A percentile compares a stretch with the other conserved stretches of the same genome.
Conservation (phyloP, 495 filamentous ascomycete genomes). For the Melanomma pulvis-pyrius region DNA sequence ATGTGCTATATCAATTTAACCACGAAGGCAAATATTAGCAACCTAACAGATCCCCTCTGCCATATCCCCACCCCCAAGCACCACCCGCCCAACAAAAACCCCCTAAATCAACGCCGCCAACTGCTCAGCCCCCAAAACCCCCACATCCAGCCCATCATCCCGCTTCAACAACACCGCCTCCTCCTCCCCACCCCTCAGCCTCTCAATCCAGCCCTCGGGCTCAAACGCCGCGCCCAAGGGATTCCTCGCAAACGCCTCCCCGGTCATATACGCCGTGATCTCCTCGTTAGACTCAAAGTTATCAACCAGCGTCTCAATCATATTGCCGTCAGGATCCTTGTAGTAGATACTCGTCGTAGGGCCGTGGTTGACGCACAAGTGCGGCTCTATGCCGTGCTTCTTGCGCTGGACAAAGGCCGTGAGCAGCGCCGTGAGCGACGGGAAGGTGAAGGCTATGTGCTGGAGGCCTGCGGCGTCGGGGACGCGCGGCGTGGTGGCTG, state of each 20-base stretch:
- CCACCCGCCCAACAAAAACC: neutral
- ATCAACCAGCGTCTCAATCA: constrained; percentile 51
- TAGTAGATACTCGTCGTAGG: constrained; percentile 52
- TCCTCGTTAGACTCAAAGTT: constrained; percentile 48
- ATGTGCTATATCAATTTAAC: no score
- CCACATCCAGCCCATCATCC: neutral
- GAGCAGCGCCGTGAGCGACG: constrained; percentile 40
- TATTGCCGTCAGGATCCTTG: constrained; percentile 53
- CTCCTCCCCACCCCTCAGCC: neutral
- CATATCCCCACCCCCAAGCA: neutral
- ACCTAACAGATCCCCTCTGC: no score
- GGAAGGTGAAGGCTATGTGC: constrained; percentile 50
- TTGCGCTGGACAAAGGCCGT: constrained; percentile 37
- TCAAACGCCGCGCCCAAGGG: constrained; percentile 46
- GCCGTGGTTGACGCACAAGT: constrained; percentile 53
- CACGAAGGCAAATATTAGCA: no score
- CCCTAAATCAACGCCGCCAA: no score
- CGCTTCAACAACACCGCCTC: neutral
- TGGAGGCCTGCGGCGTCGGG: constrained; percentile 42
- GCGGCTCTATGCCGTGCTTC: constrained; percentile 45
- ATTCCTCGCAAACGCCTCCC: constrained; percentile 34
- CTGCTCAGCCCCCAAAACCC: neutral
- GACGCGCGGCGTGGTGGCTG: constrained; percentile 32
- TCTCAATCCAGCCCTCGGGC: constrained; percentile 41
- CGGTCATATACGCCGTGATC: constrained; percentile 43